phyloP scores from a whole-genome alignment of 495 filamentous ascomycete genomes.

The Amphirosellinia nigrospora region DNA sequence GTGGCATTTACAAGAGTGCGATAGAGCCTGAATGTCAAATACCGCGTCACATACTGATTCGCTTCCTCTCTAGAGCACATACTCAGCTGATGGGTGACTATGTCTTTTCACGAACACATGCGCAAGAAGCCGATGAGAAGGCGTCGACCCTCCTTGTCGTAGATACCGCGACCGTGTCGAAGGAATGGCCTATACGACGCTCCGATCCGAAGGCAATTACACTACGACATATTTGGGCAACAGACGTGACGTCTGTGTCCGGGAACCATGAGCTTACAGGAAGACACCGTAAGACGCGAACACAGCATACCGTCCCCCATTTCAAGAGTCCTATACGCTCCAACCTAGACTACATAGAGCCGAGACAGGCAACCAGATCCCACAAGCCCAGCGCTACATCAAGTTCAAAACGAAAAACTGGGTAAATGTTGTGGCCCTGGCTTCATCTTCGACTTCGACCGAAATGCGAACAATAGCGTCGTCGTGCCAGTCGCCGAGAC shows the following conservation, averaged over 20 bases:
- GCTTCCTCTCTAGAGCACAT: constrained; percentile 63
- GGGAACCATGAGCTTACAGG: constrained; percentile 98
- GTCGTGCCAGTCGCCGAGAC: constrained; percentile 80
- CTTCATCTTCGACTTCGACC: constrained; percentile 91
- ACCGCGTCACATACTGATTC: neutral
- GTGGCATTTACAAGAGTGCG: constrained; percentile 89
- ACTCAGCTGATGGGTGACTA: constrained; percentile 97
- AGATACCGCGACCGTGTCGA: constrained; percentile 93
- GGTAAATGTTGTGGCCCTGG: constrained; percentile 86
- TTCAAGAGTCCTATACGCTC: constrained; percentile 79
- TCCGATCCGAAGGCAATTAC: constrained; percentile 84
- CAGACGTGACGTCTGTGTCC: constrained; percentile 81
- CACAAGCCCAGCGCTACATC: constrained; percentile 80
- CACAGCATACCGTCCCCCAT: constrained; percentile 78
- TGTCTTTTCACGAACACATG: constrained; percentile 90
- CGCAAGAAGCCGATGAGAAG: constrained; percentile 73
- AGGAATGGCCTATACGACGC: constrained; percentile 93
- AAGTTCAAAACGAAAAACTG: constrained; percentile 90
- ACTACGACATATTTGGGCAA: constrained; percentile 83
- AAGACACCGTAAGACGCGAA: constrained; percentile 75
- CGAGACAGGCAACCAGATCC: constrained; percentile 68
- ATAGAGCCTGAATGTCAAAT: neutral
- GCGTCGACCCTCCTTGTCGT: constrained; percentile 83
- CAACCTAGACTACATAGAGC: constrained; percentile 87
- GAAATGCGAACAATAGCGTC: constrained; percentile 86